phyloP scores from a whole-genome alignment of 2,329 filamentous ascomycete genomes.

The Aulographum hederae region DNA sequence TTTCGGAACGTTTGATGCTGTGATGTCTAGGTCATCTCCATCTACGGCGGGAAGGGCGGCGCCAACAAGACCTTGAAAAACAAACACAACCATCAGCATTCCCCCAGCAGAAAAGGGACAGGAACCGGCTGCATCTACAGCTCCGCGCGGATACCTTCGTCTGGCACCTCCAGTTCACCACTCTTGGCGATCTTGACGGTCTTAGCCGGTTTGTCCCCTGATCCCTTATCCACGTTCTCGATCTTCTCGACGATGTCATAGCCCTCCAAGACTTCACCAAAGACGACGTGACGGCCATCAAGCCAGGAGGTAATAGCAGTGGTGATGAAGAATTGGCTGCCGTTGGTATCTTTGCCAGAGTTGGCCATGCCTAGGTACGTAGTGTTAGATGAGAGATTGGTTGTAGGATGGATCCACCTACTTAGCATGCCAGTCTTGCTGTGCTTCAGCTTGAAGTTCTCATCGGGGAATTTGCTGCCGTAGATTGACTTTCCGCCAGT shows the following conservation, averaged over 20 bases:
- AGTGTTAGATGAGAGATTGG: too few relatives aligned
- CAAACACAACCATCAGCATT: slow-evolving; percentile 2
- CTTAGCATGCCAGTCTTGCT: slow-evolving; percentile 64
- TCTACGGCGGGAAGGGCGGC: slow-evolving; percentile 20
- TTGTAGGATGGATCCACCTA: slow-evolving; percentile 17
- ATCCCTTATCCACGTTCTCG: slow-evolving; percentile 47
- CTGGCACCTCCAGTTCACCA: slow-evolving; percentile 64
- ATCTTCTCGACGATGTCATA: slow-evolving; percentile 67
- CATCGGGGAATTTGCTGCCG: slow-evolving; percentile 65
- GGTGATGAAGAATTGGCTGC: slow-evolving; percentile 84
- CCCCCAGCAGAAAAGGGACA: slow-evolving; percentile 2
- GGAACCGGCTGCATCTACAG: too few relatives aligned
- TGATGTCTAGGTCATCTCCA: slow-evolving; percentile 24
- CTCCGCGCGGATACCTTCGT: slow-evolving; percentile 87
- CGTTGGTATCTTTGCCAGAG: slow-evolving; percentile 70
- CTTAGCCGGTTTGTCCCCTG: slow-evolving; percentile 50
- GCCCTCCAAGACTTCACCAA: slow-evolving; percentile 76
- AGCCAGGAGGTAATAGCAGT: slow-evolving; percentile 68
- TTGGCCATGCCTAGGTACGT: slow-evolving; percentile 62
- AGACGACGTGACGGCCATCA: slow-evolving; percentile 71
- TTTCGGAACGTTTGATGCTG: too few relatives aligned
- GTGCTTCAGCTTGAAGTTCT: slow-evolving; percentile 94
- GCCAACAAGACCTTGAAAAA: slow-evolving; percentile 24
- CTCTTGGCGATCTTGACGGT: slow-evolving; percentile 64
- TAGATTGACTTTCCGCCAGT: slow-evolving; percentile 84